Evolutionary conservation across 129 eudicot genomes (phyloP), one percentile per base, ranked within the genome.

Genomic region (Logfia minima): DNA sequence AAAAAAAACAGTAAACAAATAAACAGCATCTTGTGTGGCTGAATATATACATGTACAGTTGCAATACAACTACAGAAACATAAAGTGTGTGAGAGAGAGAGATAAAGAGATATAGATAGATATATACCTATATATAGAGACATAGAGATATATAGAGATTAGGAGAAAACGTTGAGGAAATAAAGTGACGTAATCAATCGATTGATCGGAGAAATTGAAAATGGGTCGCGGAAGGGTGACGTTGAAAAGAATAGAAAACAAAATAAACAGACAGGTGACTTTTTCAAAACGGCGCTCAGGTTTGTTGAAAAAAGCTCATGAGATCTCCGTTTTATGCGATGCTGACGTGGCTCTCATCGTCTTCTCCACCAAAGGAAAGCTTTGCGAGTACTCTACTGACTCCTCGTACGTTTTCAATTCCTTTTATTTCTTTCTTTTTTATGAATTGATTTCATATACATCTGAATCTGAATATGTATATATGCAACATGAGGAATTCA

Each of bases 211-310:
- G 31, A 45, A 45, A 11, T 0, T 39, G 0, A 45, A 55, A 58
- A 91, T 92, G 97, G 97, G 97, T 34, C 81, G 97, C 66, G 97
- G 97, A 62, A 92, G 86, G 80, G 97, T 92, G 73, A 81, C 90
- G 87, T 72, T 92, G 87, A 92, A 87, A 92, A 86, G 97, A 23
- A 92, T 92, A 45, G 98, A 92, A 87, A 92, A 92, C 78, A 92
- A 89, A 66, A 92, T 92, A 22, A 92, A 92, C 26, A 80, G 97
- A 26, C 97, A 92, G 61, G 96, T 89, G 52, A 92, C 97, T 8
- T 92, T 89, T 53, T 92, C 97, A 4, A 92, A 92, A 78, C 76
- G 97, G 48, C 68, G 97, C 66, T 85, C 89, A 0, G 96, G 97
- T 34, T 56, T 92, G 56, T 67, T 92, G 45, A 92, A 92, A 84